Conservation (phyloP, 768 basidiomycete species). For the Phanerodontia chrysosporium region DNA sequence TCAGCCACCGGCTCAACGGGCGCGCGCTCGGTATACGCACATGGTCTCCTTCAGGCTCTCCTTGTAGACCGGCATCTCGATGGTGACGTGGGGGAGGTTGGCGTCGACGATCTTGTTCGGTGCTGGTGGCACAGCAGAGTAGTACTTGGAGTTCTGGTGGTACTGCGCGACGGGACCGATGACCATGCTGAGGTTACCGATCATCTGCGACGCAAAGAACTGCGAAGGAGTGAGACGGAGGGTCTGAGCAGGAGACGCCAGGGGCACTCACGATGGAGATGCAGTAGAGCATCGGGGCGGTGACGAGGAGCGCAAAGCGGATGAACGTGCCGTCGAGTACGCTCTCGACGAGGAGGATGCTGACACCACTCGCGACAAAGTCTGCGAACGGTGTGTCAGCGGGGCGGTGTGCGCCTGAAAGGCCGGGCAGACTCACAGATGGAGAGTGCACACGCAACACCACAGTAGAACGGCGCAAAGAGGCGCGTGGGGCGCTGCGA, state of each 20-base stretch:
- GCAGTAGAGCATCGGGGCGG: slow-evolving; percentile 70
- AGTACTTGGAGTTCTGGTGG: slow-evolving; percentile 81
- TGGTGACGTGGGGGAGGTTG: slow-evolving; percentile 69
- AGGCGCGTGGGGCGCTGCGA: slow-evolving; percentile 41
- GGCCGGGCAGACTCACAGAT: slow-evolving; percentile 61
- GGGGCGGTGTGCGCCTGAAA: background rate
- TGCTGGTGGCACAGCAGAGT: slow-evolving; percentile 64
- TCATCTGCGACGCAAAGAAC: slow-evolving; percentile 73
- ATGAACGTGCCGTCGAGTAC: slow-evolving; percentile 59
- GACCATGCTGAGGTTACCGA: slow-evolving; percentile 45
- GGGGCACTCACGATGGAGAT: slow-evolving; percentile 39
- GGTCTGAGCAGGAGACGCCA: background rate
- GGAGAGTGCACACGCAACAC: slow-evolving; percentile 60
- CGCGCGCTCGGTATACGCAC: slow-evolving; percentile 39
- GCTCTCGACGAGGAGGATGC: slow-evolving; percentile 60
- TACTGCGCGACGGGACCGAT: slow-evolving; percentile 86
- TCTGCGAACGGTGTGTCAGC: slow-evolving; percentile 34
- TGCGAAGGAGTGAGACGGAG: slow-evolving; percentile 22
- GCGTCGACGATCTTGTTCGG: slow-evolving; percentile 60
- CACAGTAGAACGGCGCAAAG: slow-evolving; percentile 69
- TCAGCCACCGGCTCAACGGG: background rate
- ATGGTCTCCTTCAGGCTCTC: slow-evolving; percentile 80
- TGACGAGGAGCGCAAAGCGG: slow-evolving; percentile 63
- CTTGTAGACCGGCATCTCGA: slow-evolving; percentile 88
- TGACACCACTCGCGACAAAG: slow-evolving; percentile 63